A percentile compares a stretch with the other conserved stretches of the same genome.
These are phyloP conservation scores for Haplosporangium sp. DNA, from an alignment of 371 early-diverging fungal species.

Conservation along the genomic window DNA sequence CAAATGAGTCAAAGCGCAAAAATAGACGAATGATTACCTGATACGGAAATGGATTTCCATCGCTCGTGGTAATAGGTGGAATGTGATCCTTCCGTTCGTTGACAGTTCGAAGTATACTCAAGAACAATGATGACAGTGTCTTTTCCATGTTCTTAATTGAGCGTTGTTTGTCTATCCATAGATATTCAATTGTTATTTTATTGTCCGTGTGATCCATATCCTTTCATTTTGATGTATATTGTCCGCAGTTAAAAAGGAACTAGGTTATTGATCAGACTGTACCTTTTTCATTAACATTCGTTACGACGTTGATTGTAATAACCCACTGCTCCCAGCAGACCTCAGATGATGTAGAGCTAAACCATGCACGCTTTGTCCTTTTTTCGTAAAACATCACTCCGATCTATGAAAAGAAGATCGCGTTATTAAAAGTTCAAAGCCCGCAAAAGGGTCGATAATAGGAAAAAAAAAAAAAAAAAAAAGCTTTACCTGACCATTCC, in stretches of 20 bases:
- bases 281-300: constrained; percentile 77
- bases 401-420: constrained; percentile 55
- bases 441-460: not conserved
- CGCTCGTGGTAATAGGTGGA: constrained; percentile 86
- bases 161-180: constrained; percentile 51
- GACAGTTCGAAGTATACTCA: constrained; percentile 75
- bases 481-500: constrained; percentile 59
- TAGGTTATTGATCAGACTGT: constrained; percentile 15
- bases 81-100: constrained; percentile 91
- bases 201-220: not conserved
- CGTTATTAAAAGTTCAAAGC: not conserved
- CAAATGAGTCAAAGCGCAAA: not conserved
- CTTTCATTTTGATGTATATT: not conserved
- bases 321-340: constrained; percentile 94
- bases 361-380: constrained; percentile 85
- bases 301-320: constrained; percentile 70
- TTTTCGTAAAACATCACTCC: constrained; percentile 86
- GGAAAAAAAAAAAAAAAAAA: not conserved
- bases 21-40: constrained; percentile 61
- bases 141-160: constrained; percentile 58
- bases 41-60: constrained; percentile 89
- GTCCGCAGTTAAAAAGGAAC: constrained; percentile 2
- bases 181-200: not conserved
- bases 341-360: constrained; percentile 82
- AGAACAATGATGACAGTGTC: constrained; percentile 63